Base-by-base conservation (phyloP, 2,329 filamentous ascomycete species). In the Diaporthe aspalathi region DNA sequence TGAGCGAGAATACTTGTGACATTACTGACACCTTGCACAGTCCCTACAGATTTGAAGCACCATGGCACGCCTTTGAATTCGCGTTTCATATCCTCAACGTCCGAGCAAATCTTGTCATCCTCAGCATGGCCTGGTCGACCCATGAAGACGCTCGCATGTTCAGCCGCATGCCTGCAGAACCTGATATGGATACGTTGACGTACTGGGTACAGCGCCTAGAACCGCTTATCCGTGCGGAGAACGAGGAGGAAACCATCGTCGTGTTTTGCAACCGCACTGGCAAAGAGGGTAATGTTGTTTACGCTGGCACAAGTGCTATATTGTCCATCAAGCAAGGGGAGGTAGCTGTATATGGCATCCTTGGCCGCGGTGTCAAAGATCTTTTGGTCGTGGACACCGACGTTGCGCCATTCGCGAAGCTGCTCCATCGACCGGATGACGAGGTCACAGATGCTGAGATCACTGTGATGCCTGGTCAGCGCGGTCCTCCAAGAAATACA, bases 81-180 rank as follows among this genome's bases (percentile, higher is more conserved):
- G 86, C 85, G 0, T 86, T 83, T 29, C 89, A 93, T 52, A 82
- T 91, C 7, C 78, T 94, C 0, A 80, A 88, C 1, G 81, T 82
- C 0, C 77, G 85, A 0, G 87, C 91, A 0, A 88, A 90, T 17
- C 74, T 95, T 0, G 89, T 93, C 2, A 88, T 94, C 35, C 75
- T 95, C 0, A 89, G 88, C 9, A 95, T 95, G 93, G 92, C 93
- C 0, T 95, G 90, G 90, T 80, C 91, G 27, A 91, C 89, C 66
- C 83, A 74, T 74, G 87, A 79, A 77, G 85, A 79, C 81, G 84
- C 76, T 67, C 84, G 74, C 71, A 76, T 71, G 68, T 85, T 78
- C 78, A 86, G 74, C 76, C 82, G 65, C 63, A 78, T 65, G 73
- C 84, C 83, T 0, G 74, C 79, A 4, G 82, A 84, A 66, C 88